Conservation (phyloP, 2,329 filamentous ascomycete species). For the Amauroascus niger region DNA sequence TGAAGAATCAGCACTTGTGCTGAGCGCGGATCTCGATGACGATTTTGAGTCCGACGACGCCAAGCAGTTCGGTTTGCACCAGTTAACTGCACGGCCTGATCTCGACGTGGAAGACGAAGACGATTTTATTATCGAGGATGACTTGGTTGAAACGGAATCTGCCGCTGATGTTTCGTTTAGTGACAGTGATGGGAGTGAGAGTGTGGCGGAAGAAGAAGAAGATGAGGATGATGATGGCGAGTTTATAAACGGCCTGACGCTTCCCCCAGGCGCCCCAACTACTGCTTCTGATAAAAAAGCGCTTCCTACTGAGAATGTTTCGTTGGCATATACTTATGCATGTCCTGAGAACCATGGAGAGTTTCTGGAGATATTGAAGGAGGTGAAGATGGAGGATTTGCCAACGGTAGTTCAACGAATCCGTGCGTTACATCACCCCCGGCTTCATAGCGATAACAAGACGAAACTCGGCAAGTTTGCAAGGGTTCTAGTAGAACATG, state of each 20-base stretch:
- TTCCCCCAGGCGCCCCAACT: constrained; percentile 36
- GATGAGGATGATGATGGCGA: constrained; percentile 54
- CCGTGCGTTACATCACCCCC: constrained; percentile 82
- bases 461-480: constrained; percentile 56
- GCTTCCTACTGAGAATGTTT: neutral
- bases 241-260: constrained; percentile 58
- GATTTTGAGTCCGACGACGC: constrained; percentile 47
- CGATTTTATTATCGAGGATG: constrained; percentile 82
- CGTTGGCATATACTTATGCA: constrained; percentile 71
- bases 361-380: constrained; percentile 55
- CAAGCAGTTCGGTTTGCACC: constrained; percentile 52
- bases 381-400: constrained; percentile 54
- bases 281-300: constrained; percentile 22
- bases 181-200: constrained; percentile 32
- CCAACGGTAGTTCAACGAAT: constrained; percentile 80
- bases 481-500: constrained; percentile 43
- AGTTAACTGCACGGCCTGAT: constrained; percentile 36
- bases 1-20: constrained; percentile 40
- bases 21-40: constrained; percentile 34
- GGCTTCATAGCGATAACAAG: constrained; percentile 77
- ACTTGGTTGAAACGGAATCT: constrained; percentile 77
- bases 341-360: constrained; percentile 73
- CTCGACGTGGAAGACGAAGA: constrained; percentile 84
- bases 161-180: constrained; percentile 35
- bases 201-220: constrained; percentile 51